These are phyloP conservation scores for Neurospora sublineolata DNA, from an alignment of 495 filamentous ascomycete genomes.

Conservation along the genomic window DNA sequence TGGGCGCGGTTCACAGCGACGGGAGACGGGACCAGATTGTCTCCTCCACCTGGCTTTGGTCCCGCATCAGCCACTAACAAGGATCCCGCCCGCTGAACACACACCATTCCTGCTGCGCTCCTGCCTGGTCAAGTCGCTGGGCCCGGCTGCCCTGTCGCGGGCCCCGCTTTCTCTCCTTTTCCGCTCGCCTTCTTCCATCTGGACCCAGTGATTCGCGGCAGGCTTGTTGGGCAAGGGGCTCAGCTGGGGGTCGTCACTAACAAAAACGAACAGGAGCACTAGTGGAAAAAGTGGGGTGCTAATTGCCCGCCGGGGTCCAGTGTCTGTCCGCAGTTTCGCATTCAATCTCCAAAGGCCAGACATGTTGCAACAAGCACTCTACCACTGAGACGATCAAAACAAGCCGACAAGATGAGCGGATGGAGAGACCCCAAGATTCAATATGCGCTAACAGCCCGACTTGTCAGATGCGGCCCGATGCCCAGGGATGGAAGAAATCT, in stretches of 20 bases:
- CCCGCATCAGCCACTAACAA: background rate
- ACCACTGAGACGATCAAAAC: background rate
- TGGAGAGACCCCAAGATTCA: background rate
- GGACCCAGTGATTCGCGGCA: background rate
- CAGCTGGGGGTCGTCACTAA: background rate
- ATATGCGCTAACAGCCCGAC: background rate
- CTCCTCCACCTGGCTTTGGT: background rate
- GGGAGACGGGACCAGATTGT: background rate
- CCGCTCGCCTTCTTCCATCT: background rate
- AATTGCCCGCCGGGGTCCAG: background rate
- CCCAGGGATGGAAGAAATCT: background rate
- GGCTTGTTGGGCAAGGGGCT: background rate
- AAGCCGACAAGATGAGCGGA: background rate
- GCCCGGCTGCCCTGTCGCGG: background rate
- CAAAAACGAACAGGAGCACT: background rate
- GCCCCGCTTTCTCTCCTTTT: background rate
- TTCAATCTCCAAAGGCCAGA: background rate
- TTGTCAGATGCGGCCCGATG: background rate
- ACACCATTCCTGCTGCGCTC: background rate
- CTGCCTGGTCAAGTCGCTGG: background rate
- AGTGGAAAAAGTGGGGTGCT: background rate
- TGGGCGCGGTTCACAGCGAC: background rate
- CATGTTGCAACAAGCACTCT: background rate
- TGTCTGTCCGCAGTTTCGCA: background rate
- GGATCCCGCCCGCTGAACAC: background rate